A percentile compares a stretch with the other conserved stretches of the same genome.
These are phyloP conservation scores for Xanthoparmelia taractica DNA, from an alignment of 495 filamentous ascomycete species.

Conservation along the genomic window DNA sequence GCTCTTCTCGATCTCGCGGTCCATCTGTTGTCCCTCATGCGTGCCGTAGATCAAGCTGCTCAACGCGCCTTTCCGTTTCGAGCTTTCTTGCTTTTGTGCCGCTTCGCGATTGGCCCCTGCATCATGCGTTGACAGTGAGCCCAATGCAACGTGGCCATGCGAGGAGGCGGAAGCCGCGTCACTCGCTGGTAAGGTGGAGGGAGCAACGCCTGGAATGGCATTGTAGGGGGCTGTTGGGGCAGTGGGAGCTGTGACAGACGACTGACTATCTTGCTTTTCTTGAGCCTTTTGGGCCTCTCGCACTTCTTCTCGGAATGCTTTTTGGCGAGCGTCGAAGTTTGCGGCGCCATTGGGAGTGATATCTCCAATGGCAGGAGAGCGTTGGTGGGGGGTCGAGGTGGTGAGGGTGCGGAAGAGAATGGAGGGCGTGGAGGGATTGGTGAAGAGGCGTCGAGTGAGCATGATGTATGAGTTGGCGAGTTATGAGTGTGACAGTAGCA, in stretches of 20 bases:
- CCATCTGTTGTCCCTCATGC: conserved; percentile 83
- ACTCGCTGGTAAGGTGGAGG: conserved; percentile 50
- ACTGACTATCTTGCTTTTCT: conserved; percentile 82
- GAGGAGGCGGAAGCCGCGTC: conserved; percentile 42
- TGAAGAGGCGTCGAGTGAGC: conserved; percentile 44
- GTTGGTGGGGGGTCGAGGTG: conserved; percentile 46
- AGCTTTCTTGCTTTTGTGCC: conserved; percentile 27
- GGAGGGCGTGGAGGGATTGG: conserved; percentile 40
- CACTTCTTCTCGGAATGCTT: conserved; percentile 76
- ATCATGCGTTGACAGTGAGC: conserved; percentile 58
- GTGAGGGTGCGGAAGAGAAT: conserved; percentile 50
- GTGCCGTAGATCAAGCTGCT: conserved; percentile 89
- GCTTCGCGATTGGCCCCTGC: conserved; percentile 45
- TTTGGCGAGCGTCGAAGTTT: conserved; percentile 71
- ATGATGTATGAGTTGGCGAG: conserved; percentile 29
- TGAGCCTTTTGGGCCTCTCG: conserved; percentile 62
- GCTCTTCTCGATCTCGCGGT: conserved; percentile 87
- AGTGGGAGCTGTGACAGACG: conserved; percentile 36
- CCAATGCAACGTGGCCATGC: conserved; percentile 43
- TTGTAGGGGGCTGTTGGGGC: conserved; percentile 31
- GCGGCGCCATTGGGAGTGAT: conserved; percentile 62
- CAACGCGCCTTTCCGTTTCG: conserved; percentile 43
- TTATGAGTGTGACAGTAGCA: conserved; percentile 10
- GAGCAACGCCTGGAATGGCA: conserved; percentile 28
- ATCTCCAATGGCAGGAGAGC: conserved; percentile 75